Conservation (phyloP, 345 rosid genomes). For the Dipteronia sinensis region DNA sequence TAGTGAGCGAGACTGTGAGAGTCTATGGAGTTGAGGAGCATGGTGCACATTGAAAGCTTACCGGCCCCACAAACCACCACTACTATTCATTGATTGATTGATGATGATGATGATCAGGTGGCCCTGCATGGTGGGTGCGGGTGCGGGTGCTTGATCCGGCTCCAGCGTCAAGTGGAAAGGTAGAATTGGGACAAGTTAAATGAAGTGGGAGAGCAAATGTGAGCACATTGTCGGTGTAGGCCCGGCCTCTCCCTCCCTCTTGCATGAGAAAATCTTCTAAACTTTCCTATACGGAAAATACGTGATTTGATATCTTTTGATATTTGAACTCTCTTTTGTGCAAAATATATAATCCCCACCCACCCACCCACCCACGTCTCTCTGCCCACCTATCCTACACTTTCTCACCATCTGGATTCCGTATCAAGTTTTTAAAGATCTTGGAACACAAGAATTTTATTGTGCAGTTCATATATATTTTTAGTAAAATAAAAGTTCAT, state of each 20-base stretch:
- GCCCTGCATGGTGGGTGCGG: neutral
- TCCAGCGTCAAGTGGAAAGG: conserved; percentile 11
- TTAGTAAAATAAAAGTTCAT: too few species aligned
- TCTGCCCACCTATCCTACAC: neutral
- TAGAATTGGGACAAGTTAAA: conserved; percentile 4
- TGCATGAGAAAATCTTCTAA: neutral
- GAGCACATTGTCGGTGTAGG: conserved; percentile 20
- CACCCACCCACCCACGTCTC: neutral
- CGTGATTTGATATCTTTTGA: neutral
- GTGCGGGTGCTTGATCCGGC: conserved; percentile 16
- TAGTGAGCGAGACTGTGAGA: neutral
- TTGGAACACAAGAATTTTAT: too few species aligned
- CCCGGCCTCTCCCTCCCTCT: neutral
- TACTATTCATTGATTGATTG: neutral
- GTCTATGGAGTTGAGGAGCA: neutral
- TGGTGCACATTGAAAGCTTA: neutral
- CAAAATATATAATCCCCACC: neutral
- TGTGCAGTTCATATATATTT: too few species aligned
- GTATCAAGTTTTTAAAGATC: too few species aligned
- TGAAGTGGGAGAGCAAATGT: conserved; percentile 10
- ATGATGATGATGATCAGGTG: neutral
- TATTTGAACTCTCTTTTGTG: neutral
- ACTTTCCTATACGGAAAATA: neutral
- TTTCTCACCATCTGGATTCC: too few species aligned
- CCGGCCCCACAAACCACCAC: neutral